phyloP scores from a whole-genome alignment of 257 asterid genomes.

The Osmanthus fragrans region DNA sequence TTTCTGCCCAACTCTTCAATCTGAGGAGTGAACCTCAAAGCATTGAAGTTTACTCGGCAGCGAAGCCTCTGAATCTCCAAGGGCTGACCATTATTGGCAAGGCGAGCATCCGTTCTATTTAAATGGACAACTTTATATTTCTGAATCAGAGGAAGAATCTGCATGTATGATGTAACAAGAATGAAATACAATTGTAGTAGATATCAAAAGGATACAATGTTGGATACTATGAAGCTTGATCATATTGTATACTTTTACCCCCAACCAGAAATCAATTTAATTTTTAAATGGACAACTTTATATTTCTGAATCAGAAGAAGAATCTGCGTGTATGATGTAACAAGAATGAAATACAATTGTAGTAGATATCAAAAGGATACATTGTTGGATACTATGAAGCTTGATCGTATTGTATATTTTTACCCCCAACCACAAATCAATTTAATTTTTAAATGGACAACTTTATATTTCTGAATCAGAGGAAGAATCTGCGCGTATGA shows the following conservation, averaged over 20 bases:
- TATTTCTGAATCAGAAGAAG: slow-evolving; percentile 85
- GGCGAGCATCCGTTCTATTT: slow-evolving; percentile 88
- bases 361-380: neutral
- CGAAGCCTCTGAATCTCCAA: slow-evolving; percentile 85
- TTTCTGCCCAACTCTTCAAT: slow-evolving; percentile 92
- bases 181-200: slow-evolving; percentile 12
- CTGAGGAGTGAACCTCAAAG: slow-evolving; percentile 80
- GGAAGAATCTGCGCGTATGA: slow-evolving; percentile 72
- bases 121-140: slow-evolving; percentile 89
- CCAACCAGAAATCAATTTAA: slow-evolving; percentile 2
- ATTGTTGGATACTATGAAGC: neutral
- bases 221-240: neutral
- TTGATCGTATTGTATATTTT: neutral
- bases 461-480: slow-evolving; percentile 81
- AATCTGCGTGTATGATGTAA: slow-evolving; percentile 48
- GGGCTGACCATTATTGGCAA: slow-evolving; percentile 90
- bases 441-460: slow-evolving; percentile 87
- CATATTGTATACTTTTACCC: neutral
- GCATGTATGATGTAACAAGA: slow-evolving; percentile 25
- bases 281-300: slow-evolving; percentile 87
- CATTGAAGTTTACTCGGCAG: slow-evolving; percentile 84
- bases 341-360: slow-evolving; percentile 17
- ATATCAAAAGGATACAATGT: neutral
- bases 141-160: slow-evolving; percentile 90
- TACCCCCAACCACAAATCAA: slow-evolving; percentile 14